phyloP scores from a whole-genome alignment of 1,284 basidiomycete genomes.

The Hymenochaete sp. region DNA sequence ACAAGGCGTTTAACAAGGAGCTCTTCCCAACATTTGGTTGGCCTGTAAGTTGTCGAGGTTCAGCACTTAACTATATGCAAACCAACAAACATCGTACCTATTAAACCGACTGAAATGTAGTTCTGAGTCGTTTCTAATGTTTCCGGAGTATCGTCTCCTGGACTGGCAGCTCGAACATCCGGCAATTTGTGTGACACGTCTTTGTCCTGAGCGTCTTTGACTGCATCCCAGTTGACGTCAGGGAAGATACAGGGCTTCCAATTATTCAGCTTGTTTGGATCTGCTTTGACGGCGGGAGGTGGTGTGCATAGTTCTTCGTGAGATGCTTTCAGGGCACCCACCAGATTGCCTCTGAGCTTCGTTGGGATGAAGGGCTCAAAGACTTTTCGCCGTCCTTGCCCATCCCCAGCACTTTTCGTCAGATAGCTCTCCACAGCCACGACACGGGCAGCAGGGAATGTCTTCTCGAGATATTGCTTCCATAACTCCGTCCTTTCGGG shows the following conservation, averaged over 20 bases:
- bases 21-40: constrained; percentile 95
- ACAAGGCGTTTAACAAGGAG: constrained; percentile 82
- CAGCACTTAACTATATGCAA: background rate
- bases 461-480: constrained; percentile 51
- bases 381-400: constrained; percentile 39
- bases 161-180: constrained; percentile 23
- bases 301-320: constrained; percentile 66
- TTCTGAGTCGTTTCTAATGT: constrained; percentile 29
- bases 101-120: constrained; percentile 73
- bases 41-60: constrained; percentile 38
- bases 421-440: constrained; percentile 71
- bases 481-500: constrained; percentile 52
- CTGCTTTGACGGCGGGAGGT: constrained; percentile 46
- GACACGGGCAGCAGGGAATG: constrained; percentile 49
- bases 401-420: constrained; percentile 35
- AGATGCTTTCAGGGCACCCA: constrained; percentile 57
- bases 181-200: constrained; percentile 26
- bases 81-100: constrained; percentile 42
- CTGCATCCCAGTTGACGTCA: constrained; percentile 66
- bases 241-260: constrained; percentile 64
- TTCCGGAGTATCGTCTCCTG: constrained; percentile 29
- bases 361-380: constrained; percentile 62
- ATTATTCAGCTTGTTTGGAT: constrained; percentile 43
- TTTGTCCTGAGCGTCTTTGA: constrained; percentile 38
- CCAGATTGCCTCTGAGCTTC: constrained; percentile 50